phyloP scores from a whole-genome alignment of 306 rosid genomes.

The Fragaria nilgerrensis region DNA sequence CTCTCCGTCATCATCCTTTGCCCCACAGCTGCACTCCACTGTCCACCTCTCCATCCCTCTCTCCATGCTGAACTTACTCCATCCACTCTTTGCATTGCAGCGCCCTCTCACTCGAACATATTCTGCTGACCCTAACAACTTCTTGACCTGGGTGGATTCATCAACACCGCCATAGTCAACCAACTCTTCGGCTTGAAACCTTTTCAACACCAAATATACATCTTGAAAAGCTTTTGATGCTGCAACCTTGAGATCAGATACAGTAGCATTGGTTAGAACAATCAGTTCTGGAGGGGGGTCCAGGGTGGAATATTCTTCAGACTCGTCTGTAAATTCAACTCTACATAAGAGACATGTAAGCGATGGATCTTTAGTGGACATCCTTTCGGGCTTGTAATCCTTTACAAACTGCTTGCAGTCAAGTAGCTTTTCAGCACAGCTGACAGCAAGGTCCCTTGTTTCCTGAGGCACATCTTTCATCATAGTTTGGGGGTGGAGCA shows the following conservation, averaged over 20 bases:
- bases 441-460: conserved; percentile 51
- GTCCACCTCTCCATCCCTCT: conserved; percentile 95
- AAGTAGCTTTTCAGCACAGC: conserved; percentile 71
- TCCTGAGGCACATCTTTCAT: conserved; percentile 44
- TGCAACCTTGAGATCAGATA: conserved; percentile 67
- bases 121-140: conserved; percentile 51
- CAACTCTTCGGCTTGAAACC: conserved; percentile 71
- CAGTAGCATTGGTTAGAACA: conserved; percentile 58
- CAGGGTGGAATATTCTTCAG: conserved; percentile 38
- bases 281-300: conserved; percentile 68
- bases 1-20: conserved; percentile 95
- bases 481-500: conserved; percentile 79
- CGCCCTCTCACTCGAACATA: conserved; percentile 58
- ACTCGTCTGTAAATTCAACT: conserved; percentile 59
- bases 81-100: conserved; percentile 58
- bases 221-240: conserved; percentile 82
- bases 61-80: conserved; percentile 80
- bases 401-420: conserved; percentile 98
- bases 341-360: conserved; percentile 50
- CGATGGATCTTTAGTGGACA: conserved; percentile 27
- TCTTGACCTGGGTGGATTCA: conserved; percentile 63
- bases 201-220: conserved; percentile 63
- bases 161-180: conserved; percentile 62
- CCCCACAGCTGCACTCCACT: conserved; percentile 88
- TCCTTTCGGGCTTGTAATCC: conserved; percentile 51